Percentiles rank a stretch among this genome's conserved stretches.
Evolutionary conservation across 2,329 filamentous ascomycete species (phyloP).

Genomic region (Leptosphaerulina australis): DNA sequence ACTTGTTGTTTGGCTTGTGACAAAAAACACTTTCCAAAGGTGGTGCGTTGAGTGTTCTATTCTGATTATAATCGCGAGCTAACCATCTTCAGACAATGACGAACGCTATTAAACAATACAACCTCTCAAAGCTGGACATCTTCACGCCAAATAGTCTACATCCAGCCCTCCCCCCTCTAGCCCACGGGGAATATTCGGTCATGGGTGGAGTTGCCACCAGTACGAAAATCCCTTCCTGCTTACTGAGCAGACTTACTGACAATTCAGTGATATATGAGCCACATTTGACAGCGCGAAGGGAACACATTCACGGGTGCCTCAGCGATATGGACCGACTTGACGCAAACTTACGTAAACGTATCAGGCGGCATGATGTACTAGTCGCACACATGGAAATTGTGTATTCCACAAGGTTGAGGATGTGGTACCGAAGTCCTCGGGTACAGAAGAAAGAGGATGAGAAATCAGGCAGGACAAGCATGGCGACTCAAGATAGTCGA

Average conservation of each 20-base stretch:
- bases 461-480: conserved; percentile 18
- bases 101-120: conserved; percentile 23
- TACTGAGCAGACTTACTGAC: background rate
- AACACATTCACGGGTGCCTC: conserved; percentile 25
- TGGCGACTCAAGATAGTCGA: conserved; percentile 27
- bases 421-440: conserved; percentile 9
- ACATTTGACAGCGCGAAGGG: conserved; percentile 31
- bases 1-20: conserved; percentile 41
- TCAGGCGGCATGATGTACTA: conserved; percentile 28
- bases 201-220: conserved; percentile 29
- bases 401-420: background rate
- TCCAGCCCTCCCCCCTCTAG: conserved; percentile 31
- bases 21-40: conserved; percentile 33
- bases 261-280: conserved; percentile 29
- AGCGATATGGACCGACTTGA: conserved; percentile 6
- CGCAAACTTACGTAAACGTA: conserved; percentile 18
- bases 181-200: conserved; percentile 23
- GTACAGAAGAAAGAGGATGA: background rate
- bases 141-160: conserved; percentile 42
- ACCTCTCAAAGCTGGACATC: conserved; percentile 41
- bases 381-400: conserved; percentile 25
- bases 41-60: conserved; percentile 23
- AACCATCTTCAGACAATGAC: conserved; percentile 38
- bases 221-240: background rate
- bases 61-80: background rate